A percentile compares a stretch with the other conserved stretches of the same genome.
These are phyloP conservation scores for Penicillium cinerascens DNA, from an alignment of 495 filamentous ascomycete species.

Conservation along the genomic window DNA sequence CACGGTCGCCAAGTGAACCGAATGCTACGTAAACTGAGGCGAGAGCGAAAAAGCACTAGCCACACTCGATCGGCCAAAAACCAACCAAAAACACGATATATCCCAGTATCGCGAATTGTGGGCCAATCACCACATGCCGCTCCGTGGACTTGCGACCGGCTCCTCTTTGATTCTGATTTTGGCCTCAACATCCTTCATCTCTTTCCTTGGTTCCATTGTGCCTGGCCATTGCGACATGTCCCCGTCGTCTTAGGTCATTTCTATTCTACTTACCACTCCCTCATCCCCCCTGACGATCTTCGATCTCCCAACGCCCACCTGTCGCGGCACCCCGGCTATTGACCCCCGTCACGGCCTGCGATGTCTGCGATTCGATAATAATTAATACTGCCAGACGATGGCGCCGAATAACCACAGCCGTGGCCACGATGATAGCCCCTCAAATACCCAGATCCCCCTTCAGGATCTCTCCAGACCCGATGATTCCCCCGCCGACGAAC, in stretches of 20 bases:
- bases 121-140: conserved; percentile 9
- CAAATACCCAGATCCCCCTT: conserved; percentile 69
- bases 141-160: conserved; percentile 14
- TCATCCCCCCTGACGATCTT: not conserved
- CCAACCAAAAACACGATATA: not conserved
- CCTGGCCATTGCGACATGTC: not conserved
- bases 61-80: not conserved
- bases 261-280: not conserved
- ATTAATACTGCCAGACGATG: conserved; percentile 50
- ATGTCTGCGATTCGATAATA: conserved; percentile 45
- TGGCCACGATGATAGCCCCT: conserved; percentile 42
- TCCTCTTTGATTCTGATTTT: conserved; percentile 6
- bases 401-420: conserved; percentile 54
- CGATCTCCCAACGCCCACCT: not conserved
- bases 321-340: not conserved
- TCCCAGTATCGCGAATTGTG: not conserved
- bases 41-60: not conserved
- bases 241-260: not conserved
- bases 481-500: conserved; percentile 32
- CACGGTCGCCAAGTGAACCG: not conserved
- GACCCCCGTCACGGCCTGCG: conserved; percentile 22
- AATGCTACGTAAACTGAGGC: not conserved
- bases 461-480: conserved; percentile 69
- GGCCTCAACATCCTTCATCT: conserved; percentile 5
- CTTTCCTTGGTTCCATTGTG: conserved; percentile 3